These are phyloP conservation scores for Nicotiana noctiflora DNA, from an alignment of 257 asterid species.

Conservation along the genomic window DNA sequence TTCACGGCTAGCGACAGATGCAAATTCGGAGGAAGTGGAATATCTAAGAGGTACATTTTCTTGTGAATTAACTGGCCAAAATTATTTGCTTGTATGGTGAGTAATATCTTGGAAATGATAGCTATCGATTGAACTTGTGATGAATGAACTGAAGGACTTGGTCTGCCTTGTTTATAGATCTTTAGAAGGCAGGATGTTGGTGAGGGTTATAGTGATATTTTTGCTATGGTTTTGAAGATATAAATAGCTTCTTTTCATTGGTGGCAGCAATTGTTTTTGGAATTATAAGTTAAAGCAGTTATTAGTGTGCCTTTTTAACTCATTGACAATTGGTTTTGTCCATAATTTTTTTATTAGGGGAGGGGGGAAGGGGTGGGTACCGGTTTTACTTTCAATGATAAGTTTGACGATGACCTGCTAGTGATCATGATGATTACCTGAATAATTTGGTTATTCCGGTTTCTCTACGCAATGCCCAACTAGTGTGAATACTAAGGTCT, in stretches of 20 bases:
- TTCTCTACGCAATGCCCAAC: not conserved
- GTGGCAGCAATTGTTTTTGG: not conserved
- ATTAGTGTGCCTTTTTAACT: not conserved
- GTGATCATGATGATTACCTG: not conserved
- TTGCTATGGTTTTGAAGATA: not conserved
- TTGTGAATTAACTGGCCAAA: too few relatives aligned
- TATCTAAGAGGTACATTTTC: too few relatives aligned
- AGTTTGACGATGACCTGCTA: not conserved
- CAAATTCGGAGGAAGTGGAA: too few relatives aligned
- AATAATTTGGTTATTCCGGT: not conserved
- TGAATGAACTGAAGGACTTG: not conserved
- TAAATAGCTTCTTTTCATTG: not conserved
- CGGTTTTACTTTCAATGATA: not conserved
- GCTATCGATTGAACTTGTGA: not conserved
- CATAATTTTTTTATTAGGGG: not conserved
- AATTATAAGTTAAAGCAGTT: not conserved
- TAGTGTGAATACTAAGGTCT: not conserved
- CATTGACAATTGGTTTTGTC: not conserved
- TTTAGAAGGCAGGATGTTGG: not conserved
- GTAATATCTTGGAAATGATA: too few relatives aligned
- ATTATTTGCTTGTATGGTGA: too few relatives aligned
- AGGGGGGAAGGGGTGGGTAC: not conserved
- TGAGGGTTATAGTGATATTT: not conserved
- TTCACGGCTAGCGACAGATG: too few relatives aligned
- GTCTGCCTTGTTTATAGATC: not conserved